Conservation (phyloP, 1,284 basidiomycete species). For the Boletus austroedulis region DNA sequence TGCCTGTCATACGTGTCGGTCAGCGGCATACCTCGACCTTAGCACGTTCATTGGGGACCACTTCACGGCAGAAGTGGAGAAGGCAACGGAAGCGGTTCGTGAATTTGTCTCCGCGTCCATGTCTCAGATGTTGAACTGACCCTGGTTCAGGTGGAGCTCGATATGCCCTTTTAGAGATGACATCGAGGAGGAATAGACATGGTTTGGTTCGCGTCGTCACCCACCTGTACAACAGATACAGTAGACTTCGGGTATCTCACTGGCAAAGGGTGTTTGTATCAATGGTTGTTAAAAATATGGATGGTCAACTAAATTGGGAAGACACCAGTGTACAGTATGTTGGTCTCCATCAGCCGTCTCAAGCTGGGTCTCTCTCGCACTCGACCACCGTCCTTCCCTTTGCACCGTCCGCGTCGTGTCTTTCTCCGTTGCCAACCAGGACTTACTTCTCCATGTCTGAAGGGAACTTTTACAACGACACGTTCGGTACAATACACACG, state of each 20-base stretch:
- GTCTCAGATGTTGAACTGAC: slow-evolving; percentile 9
- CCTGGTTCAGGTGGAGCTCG: slow-evolving; percentile 31
- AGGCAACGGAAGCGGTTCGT: slow-evolving; percentile 31
- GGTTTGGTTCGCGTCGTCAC: slow-evolving; percentile 7
- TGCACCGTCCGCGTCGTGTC: neutral
- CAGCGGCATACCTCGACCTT: slow-evolving; percentile 31
- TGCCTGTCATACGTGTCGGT: slow-evolving; percentile 30
- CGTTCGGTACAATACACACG: slow-evolving; percentile 8
- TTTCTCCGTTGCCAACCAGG: neutral
- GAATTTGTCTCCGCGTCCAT: neutral
- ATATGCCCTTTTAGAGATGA: slow-evolving; percentile 28
- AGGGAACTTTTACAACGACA: slow-evolving; percentile 16
- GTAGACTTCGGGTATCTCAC: neutral
- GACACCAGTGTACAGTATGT: too few relatives aligned
- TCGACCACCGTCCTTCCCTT: neutral
- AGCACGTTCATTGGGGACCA: slow-evolving; percentile 34
- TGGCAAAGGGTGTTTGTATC: too few relatives aligned
- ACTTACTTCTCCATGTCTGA: neutral
- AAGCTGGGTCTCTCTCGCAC: slow-evolving; percentile 4
- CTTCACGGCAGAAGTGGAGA: slow-evolving; percentile 31
- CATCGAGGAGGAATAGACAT: slow-evolving; percentile 1
- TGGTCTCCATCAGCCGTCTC: neutral
- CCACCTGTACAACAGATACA: slow-evolving; percentile 10
- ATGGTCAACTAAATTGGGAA: too few relatives aligned
- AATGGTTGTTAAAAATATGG: too few relatives aligned